Evolutionary conservation across 192 early-diverging fungal species (phyloP).

Genomic region (Piromyces finnis): DNA sequence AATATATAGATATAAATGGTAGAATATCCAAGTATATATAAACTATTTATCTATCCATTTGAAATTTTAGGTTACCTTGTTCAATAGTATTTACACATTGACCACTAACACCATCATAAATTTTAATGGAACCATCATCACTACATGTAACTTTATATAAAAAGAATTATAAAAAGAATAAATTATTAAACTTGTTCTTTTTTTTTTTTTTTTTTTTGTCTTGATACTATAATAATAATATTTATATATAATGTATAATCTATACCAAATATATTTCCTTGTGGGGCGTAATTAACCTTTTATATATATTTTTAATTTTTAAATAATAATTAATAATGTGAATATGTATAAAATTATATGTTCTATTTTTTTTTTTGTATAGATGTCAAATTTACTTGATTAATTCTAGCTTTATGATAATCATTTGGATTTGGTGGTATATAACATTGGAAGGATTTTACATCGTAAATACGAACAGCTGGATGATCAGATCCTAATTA

Average conservation of each 20-base stretch:
- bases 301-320: no score
- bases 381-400: neutral
- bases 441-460: conserved; percentile 69
- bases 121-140: conserved; percentile 66
- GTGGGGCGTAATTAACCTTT: conserved; percentile 52
- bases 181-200: no score
- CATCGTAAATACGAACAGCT: conserved; percentile 68
- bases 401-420: conserved; percentile 8
- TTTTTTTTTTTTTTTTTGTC: no score
- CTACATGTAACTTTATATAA: conserved; percentile 7
- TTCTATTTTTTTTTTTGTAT: no score
- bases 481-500: conserved; percentile 52
- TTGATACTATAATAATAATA: no score
- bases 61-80: no score
- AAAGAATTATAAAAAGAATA: neutral
- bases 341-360: no score
- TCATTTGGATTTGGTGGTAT: conserved; percentile 35
- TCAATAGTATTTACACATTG: conserved; percentile 55
- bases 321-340: no score
- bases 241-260: no score
- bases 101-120: conserved; percentile 70
- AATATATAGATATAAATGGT: no score
- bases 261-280: conserved; percentile 48
- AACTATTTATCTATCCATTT: no score
- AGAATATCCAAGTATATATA: no score